Base-by-base conservation (phyloP, 169 alveolate genomes). In the Cystoisospora suis region DNA sequence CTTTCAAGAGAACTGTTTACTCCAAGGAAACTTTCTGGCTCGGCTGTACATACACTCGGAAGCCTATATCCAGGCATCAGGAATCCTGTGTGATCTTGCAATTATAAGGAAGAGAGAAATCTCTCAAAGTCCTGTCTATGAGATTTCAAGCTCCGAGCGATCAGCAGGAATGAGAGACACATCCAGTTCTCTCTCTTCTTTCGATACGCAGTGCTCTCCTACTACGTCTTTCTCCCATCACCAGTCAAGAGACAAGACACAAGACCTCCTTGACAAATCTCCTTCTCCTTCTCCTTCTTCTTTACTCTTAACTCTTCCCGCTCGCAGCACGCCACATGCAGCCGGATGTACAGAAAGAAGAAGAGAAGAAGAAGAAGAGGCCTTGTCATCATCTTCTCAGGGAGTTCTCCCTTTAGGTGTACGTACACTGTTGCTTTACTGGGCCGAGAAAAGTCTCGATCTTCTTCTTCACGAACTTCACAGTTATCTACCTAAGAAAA, bases 11-110 rank as follows among this genome's bases (percentile, higher is more conserved):
- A 38, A 53, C 1, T 23, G 27, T 15, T 46, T 38, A 34, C 42
- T 38, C 56, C 83, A 72, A 32, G 83, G 83, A 3, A 53, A 72
- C 83, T 3, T 72, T 46, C 27, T 72, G 83, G 58, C 42, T 34
- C 83, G 83, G 56, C 29, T 36, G 58, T 72, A 72, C 83, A 38
- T 46, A 40, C 83, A 40, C 56, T 56, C 36, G 49, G 58, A 38
- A 17, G 58, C 46, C 40, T 56, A 29, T 38, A 38, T 72, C 17
- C 42, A 34, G 83, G 15, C 83, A 15, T 46, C 83, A 15, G 83
- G 58, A 5, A 53, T 72, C 34, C 56, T 40, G 17, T 72, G 83
- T 40, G 77, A 36, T 23, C 77, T 65, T n/a, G 77, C 42, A 1
- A 65, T 44, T 5, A 44, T 12, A 15, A 44, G 44, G 42, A 12